A percentile compares a stretch with the other conserved stretches of the same genome.
Conservation (phyloP, 345 rosid genomes). For the Sapria himalayana region DNA sequence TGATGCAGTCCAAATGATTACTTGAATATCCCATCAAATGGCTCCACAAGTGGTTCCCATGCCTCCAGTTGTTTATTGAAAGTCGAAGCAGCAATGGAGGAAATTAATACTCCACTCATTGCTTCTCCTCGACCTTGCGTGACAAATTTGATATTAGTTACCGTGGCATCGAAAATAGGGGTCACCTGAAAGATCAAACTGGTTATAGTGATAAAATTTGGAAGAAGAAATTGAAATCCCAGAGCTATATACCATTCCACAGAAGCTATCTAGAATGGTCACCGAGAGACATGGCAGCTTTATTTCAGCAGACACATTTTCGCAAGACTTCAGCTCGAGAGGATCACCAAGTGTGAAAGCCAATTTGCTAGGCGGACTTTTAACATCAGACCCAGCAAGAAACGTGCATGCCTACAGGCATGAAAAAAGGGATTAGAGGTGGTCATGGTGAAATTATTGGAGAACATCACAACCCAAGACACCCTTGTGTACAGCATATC, state of each 20-base stretch:
- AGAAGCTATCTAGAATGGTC: constrained; percentile 69
- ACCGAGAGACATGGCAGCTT: constrained; percentile 69
- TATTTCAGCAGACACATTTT: constrained; percentile 68
- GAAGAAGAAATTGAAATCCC: constrained; percentile 5
- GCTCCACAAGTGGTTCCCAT: constrained; percentile 98
- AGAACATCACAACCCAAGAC: too few species aligned
- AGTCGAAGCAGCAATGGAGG: constrained; percentile 84
- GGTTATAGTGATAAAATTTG: constrained; percentile 3
- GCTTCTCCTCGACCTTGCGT: constrained; percentile 86
- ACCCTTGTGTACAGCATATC: too few species aligned
- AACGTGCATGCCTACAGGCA: constrained; percentile 87
- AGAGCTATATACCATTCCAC: constrained; percentile 58
- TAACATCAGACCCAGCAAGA: constrained; percentile 75
- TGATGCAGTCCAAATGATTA: constrained; percentile 17
- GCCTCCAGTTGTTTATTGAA: constrained; percentile 87
- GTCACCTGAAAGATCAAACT: constrained; percentile 48
- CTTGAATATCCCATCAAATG: constrained; percentile 99
- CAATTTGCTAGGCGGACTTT: constrained; percentile 56
- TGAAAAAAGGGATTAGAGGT: too few species aligned
- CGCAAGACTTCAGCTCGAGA: constrained; percentile 66
- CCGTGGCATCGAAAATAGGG: constrained; percentile 69
- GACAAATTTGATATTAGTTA: constrained; percentile 82
- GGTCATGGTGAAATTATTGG: too few species aligned
- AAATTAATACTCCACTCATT: constrained; percentile 84
- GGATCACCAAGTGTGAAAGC: constrained; percentile 78